A percentile compares a stretch with the other conserved stretches of the same genome.
Conservation (phyloP, 2,329 filamentous ascomycete species). For the Trichoderma sp. region DNA sequence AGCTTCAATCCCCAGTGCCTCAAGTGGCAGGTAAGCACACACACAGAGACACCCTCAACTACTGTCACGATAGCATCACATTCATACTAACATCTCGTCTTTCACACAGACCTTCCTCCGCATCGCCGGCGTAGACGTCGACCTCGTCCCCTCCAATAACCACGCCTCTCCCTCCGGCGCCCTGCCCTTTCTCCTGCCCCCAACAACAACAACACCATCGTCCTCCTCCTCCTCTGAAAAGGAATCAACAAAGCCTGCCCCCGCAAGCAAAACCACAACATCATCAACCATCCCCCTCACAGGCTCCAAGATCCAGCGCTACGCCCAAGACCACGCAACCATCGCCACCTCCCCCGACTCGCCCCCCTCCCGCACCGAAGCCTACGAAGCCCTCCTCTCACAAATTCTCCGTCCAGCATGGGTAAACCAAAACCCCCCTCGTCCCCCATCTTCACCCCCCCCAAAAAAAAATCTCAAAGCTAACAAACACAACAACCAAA, state of each 20-base stretch:
- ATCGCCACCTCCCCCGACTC: slow-evolving; percentile 50
- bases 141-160: slow-evolving; percentile 75
- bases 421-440: too few species aligned
- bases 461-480: not conserved
- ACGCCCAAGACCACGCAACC: slow-evolving; percentile 55
- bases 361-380: slow-evolving; percentile 62
- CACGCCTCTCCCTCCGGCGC: slow-evolving; percentile 87
- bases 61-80: not conserved
- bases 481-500: not conserved
- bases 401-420: slow-evolving; percentile 81
- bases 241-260: slow-evolving; percentile 23
- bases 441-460: not conserved
- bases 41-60: not conserved
- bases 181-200: slow-evolving; percentile 82
- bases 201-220: slow-evolving; percentile 27
- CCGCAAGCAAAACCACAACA: slow-evolving; percentile 38
- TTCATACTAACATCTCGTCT: not conserved
- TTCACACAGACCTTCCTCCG: slow-evolving; percentile 72
- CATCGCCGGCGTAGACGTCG: slow-evolving; percentile 70
- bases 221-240: not conserved
- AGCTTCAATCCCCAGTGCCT: slow-evolving; percentile 92
- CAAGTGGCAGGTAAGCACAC: slow-evolving; percentile 80
- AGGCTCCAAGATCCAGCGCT: slow-evolving; percentile 66
- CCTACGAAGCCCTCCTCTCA: slow-evolving; percentile 78
- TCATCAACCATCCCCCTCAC: slow-evolving; percentile 43